Conservation (phyloP, 2,329 filamentous ascomycete species). For the Coleophoma crateriformis region DNA sequence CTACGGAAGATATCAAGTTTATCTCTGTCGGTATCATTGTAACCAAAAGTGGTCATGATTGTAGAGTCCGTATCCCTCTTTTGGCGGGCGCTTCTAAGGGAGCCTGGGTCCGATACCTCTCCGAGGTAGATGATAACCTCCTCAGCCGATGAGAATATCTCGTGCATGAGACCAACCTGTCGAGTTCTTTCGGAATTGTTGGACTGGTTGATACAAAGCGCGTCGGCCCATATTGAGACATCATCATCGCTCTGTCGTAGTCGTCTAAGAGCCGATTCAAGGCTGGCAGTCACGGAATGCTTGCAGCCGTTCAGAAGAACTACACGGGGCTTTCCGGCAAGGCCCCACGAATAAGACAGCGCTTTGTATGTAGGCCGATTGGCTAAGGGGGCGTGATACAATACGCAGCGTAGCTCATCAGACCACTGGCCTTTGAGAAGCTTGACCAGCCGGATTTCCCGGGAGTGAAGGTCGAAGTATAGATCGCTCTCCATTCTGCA, state of each 20-base stretch:
- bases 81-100: background rate
- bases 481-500: too few species aligned
- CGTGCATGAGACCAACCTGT: constrained; percentile 3
- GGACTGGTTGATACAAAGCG: constrained; percentile 4
- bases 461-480: background rate
- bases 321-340: background rate
- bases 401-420: background rate
- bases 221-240: constrained; percentile 2
- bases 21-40: background rate
- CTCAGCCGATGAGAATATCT: background rate
- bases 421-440: background rate
- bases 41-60: background rate
- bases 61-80: background rate
- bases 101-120: background rate
- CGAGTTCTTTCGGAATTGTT: background rate
- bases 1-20: background rate
- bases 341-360: constrained; percentile 22
- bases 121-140: background rate
- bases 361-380: background rate
- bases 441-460: background rate
- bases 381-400: background rate
- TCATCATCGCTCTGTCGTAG: background rate
- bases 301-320: background rate
- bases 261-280: background rate
- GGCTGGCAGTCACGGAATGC: background rate